Base-by-base conservation (phyloP, 805 yeast genomes). In the Kodamaea kaohsiungensis region DNA sequence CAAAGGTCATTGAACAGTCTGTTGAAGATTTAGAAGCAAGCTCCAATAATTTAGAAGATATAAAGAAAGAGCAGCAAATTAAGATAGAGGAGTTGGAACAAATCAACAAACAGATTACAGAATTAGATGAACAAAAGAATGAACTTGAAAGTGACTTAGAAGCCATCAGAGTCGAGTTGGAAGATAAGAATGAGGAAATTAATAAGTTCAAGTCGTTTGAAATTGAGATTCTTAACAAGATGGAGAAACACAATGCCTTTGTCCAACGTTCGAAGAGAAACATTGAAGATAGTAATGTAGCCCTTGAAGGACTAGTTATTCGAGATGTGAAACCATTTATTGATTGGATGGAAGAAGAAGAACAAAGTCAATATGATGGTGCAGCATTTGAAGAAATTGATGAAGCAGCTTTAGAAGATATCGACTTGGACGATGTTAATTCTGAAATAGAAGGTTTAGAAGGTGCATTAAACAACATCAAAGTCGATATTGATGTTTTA, bases 401-500 rank as follows among this genome's bases (percentile, higher is more conserved):
- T 1, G 80, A 75, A 3, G 86, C 80, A 22, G 86, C 87, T 56
- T 62, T 89, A 2, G 65, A 68, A 1, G 65, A 66, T 0, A 56
- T 85, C 17, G 78, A 88, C 62, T 59, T 79, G 22, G 83, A 79
- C 4, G 64, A 63, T 4, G 65, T 89, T 25, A 79, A 80, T 49
- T 65, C 65, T 0, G 85, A 84, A 47, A 80, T 89, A 43, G 81
- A 63, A 3, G 75, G 71, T 35, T 65, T 90, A 15, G 86, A 88
- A 59, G 75, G 72, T 2, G 80, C 79, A 56, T 72, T 89, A 62
- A 80, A 79, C 3, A 76, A 77, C 13, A 81, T 85, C 7, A 79
- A 78, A 53, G 86, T 86, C 3, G 93, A 93, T 65, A 76, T 87
- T 54, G 92, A 88, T 53, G 82, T 89, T 2, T 73, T 93, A 47